These are phyloP conservation scores for Ceratocystis cubensis DNA, from an alignment of 2,329 filamentous ascomycete genomes.

Conservation along the genomic window DNA sequence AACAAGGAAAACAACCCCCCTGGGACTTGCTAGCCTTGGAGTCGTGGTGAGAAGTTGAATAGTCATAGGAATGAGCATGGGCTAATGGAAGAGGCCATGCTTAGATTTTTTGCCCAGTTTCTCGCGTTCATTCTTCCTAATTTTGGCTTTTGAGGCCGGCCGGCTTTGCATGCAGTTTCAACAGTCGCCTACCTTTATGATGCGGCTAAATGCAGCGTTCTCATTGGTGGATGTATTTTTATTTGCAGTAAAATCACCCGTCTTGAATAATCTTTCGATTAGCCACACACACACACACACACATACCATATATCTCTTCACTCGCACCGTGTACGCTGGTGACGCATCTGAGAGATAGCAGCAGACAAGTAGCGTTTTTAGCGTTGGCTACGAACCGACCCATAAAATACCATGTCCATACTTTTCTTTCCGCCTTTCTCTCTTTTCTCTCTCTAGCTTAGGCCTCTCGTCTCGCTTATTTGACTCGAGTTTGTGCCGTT, in stretches of 20 bases:
- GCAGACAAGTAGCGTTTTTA: no score
- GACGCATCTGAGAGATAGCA: no score
- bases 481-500: not conserved
- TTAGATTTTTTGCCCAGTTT: no score
- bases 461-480: not conserved
- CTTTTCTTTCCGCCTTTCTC: not conserved
- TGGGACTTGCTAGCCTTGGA: not conserved
- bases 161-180: constrained; percentile 1
- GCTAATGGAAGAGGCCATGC: no score
- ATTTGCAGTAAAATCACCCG: no score
- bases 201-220: not conserved
- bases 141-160: not conserved
- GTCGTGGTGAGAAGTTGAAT: not conserved
- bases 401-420: not conserved
- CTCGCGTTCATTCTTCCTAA: no score
- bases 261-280: no score
- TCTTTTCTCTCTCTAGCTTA: not conserved
- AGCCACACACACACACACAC: no score
- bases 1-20: not conserved
- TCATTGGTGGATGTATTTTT: not conserved
- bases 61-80: not conserved
- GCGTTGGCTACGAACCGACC: not conserved
- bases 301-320: no score
- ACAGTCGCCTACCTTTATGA: not conserved
- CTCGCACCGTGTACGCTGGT: no score